Evolutionary conservation across 768 basidiomycete genomes (phyloP).

Genomic region (Amyloporia xantha): DNA sequence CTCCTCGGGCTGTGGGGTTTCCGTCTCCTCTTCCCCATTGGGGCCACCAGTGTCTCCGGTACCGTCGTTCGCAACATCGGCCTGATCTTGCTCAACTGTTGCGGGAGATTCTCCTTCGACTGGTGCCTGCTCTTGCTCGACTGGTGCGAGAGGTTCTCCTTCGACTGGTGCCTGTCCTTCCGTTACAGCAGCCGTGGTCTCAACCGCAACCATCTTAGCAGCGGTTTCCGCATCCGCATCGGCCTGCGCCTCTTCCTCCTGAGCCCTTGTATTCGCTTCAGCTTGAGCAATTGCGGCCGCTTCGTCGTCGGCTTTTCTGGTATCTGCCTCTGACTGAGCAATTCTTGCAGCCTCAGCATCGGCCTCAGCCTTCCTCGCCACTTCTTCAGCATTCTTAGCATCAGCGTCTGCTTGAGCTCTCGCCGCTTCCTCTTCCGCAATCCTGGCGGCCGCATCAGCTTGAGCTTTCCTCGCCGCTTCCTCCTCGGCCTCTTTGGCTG

Average conservation of each 20-base stretch:
- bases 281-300: conserved; percentile 7
- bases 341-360: conserved; percentile 9
- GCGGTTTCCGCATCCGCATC: conserved; percentile 5
- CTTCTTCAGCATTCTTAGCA: neutral
- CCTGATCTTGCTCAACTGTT: too few species aligned
- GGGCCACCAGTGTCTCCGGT: neutral
- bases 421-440: conserved; percentile 12
- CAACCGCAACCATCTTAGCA: neutral
- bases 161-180: too few species aligned
- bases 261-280: conserved; percentile 1
- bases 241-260: conserved; percentile 1
- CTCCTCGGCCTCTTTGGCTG: conserved; percentile 21
- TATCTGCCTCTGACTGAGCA: conserved; percentile 13
- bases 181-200: neutral
- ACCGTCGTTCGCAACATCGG: too few species aligned
- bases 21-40: conserved; percentile 1
- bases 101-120: too few species aligned
- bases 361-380: conserved; percentile 1
- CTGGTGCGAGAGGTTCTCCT: too few species aligned
- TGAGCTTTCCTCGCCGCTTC: conserved; percentile 12
- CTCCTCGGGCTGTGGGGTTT: conserved; percentile 1
- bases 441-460: conserved; percentile 1
- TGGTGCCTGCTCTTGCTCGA: too few species aligned
- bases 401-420: conserved; percentile 7
- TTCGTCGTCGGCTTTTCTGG: conserved; percentile 6